These are phyloP conservation scores for Lachnellula suecica DNA, from an alignment of 2,329 filamentous ascomycete genomes.

Conservation along the genomic window DNA sequence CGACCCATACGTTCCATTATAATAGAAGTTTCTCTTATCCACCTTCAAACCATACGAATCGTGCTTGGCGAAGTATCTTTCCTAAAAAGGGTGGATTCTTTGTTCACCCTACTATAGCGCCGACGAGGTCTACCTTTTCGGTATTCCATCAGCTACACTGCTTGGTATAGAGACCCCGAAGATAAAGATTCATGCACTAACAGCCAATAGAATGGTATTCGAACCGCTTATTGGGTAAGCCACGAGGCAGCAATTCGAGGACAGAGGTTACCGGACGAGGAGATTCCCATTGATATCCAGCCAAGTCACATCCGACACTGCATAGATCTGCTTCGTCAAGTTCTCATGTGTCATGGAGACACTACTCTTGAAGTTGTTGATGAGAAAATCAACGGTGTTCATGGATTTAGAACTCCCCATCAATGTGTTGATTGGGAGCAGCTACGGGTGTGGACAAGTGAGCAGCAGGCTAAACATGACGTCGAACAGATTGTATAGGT, in stretches of 20 bases:
- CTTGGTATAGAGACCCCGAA: background rate
- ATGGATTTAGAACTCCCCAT: background rate
- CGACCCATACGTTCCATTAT: background rate
- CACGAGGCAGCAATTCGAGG: background rate
- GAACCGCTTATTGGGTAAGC: background rate
- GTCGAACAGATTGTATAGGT: background rate
- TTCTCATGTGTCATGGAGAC: constrained; percentile 3
- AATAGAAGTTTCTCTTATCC: background rate
- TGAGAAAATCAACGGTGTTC: background rate
- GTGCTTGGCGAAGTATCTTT: background rate
- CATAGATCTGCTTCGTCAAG: constrained; percentile 3
- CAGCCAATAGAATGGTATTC: background rate
- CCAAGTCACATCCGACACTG: constrained; percentile 1
- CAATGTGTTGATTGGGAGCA: background rate
- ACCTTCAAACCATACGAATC: background rate
- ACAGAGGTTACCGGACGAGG: background rate
- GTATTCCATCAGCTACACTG: background rate
- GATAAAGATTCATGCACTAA: background rate
- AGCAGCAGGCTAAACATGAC: background rate
- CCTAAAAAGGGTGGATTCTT: background rate
- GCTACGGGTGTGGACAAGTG: background rate
- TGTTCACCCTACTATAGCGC: background rate
- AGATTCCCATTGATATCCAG: background rate
- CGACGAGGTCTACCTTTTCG: background rate
- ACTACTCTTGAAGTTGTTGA: constrained; percentile 1